phyloP scores from a whole-genome alignment of 2,329 filamentous ascomycete species.

The Cladophialophora bantiana region DNA sequence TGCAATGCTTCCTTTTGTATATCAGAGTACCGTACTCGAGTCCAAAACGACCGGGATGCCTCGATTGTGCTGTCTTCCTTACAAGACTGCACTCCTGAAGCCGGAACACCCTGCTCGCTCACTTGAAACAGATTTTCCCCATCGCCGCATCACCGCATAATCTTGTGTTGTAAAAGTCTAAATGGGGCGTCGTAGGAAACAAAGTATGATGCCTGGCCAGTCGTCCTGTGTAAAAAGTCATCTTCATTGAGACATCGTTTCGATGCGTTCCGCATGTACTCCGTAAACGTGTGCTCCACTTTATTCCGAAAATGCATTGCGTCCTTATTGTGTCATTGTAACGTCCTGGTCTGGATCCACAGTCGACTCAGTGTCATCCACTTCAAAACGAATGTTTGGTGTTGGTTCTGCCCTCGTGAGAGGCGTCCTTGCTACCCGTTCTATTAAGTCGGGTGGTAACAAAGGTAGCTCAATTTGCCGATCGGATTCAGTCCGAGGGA shows the following conservation, averaged over 20 bases:
- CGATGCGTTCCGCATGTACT: conserved; percentile 5
- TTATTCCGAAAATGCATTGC: conserved; percentile 1
- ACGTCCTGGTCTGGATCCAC: conserved; percentile 33
- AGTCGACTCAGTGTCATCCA: neutral
- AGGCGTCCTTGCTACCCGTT: conserved; percentile 30
- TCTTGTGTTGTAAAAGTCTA: neutral
- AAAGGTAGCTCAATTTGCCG: conserved; percentile 31
- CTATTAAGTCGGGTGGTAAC: conserved; percentile 34
- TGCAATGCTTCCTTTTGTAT: conserved; percentile 1
- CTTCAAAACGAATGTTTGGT: conserved; percentile 12
- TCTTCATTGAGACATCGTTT: conserved; percentile 12
- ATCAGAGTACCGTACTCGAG: neutral
- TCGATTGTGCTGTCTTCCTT: neutral
- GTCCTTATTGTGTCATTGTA: conserved; percentile 38
- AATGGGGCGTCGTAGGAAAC: neutral
- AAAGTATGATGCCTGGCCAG: neutral
- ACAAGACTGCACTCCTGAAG: neutral
- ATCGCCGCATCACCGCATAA: neutral
- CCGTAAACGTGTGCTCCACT: conserved; percentile 2
- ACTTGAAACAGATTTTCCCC: conserved; percentile 3
- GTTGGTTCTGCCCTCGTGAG: conserved; percentile 23
- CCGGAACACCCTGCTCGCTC: conserved; percentile 20
- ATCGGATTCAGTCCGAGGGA: conserved; percentile 25
- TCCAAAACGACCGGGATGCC: conserved; percentile 3
- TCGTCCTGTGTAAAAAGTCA: neutral